Evolutionary conservation across 768 basidiomycete species (phyloP).

Genomic region (Cystofilobasidium bisporidii): DNA sequence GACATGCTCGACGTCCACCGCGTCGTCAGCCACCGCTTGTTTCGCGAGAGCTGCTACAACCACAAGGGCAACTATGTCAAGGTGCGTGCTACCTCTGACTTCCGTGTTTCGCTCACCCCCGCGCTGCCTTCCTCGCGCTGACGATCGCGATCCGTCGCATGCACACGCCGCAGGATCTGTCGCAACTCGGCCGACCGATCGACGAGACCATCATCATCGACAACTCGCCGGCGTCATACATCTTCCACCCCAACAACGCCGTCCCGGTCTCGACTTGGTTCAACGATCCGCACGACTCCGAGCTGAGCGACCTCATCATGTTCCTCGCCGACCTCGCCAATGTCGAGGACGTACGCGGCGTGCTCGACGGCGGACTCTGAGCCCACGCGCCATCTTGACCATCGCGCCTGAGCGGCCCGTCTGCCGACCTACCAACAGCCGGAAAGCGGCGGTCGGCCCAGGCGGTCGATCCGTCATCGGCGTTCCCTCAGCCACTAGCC

Average conservation of each 20-base stretch:
- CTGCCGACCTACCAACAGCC: too few relatives aligned
- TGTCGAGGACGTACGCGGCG: conserved; percentile 83
- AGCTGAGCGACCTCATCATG: conserved; percentile 87
- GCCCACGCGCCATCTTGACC: too few relatives aligned
- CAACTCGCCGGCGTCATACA: conserved; percentile 97
- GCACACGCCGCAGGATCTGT: conserved; percentile 92
- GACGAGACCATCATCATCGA: conserved; percentile 93
- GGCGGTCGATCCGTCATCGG: too few relatives aligned
- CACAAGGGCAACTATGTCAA: conserved; percentile 99
- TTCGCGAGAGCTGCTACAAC: conserved; percentile 97
- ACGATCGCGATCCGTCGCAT: too few relatives aligned
- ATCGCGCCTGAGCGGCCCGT: too few relatives aligned
- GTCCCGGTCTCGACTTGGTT: conserved; percentile 99
- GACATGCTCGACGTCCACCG: conserved; percentile 90
- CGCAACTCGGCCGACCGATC: conserved; percentile 89
- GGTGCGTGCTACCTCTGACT: conserved; percentile 45
- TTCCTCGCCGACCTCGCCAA: conserved; percentile 79
- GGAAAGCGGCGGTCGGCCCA: too few relatives aligned
- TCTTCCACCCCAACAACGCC: conserved; percentile 98
- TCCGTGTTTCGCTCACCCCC: not conserved
- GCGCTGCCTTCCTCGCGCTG: not conserved
- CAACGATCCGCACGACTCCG: conserved; percentile 96
- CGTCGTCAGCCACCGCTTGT: conserved; percentile 86
- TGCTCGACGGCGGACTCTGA: conserved; percentile 58
- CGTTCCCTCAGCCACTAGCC: too few relatives aligned